These are phyloP conservation scores for Exophiala alcalophila DNA, from an alignment of 2,329 filamentous ascomycete genomes.

Conservation along the genomic window DNA sequence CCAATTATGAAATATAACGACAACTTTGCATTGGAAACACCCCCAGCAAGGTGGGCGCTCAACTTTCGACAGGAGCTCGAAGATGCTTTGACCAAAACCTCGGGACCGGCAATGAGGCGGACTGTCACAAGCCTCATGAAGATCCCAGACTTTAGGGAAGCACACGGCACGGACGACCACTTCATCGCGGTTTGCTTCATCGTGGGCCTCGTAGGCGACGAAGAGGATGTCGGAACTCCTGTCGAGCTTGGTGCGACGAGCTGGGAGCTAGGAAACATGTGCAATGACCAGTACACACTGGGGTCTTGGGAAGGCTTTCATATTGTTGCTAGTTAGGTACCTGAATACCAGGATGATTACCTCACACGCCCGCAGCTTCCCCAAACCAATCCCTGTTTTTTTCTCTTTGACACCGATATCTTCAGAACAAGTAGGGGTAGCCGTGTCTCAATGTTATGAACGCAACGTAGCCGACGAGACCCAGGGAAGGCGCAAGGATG, in stretches of 20 bases:
- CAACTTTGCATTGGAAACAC: constrained; percentile 59
- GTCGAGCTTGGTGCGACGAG: constrained; percentile 55
- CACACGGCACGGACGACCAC: constrained; percentile 67
- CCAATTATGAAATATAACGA: constrained; percentile 63
- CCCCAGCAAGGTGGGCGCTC: constrained; percentile 59
- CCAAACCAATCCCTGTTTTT: no score
- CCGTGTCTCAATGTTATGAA: not conserved
- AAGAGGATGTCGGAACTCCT: constrained; percentile 44
- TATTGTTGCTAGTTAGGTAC: no score
- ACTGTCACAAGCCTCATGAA: constrained; percentile 64
- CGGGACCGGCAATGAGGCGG: constrained; percentile 54
- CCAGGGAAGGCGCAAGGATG: not conserved
- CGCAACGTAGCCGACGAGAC: not conserved
- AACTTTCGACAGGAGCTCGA: constrained; percentile 65
- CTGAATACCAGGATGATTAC: no score
- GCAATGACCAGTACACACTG: constrained; percentile 58
- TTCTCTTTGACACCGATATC: no score
- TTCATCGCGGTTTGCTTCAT: constrained; percentile 65
- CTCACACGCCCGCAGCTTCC: no score
- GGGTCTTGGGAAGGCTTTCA: constrained; percentile 35
- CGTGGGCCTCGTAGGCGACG: constrained; percentile 53
- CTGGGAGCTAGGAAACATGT: constrained; percentile 64
- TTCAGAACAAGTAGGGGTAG: not conserved
- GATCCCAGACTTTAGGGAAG: constrained; percentile 62
- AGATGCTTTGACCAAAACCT: constrained; percentile 55